These are phyloP conservation scores for Fragaria nilgerrensis DNA, from an alignment of 306 rosid genomes.

Conservation along the genomic window DNA sequence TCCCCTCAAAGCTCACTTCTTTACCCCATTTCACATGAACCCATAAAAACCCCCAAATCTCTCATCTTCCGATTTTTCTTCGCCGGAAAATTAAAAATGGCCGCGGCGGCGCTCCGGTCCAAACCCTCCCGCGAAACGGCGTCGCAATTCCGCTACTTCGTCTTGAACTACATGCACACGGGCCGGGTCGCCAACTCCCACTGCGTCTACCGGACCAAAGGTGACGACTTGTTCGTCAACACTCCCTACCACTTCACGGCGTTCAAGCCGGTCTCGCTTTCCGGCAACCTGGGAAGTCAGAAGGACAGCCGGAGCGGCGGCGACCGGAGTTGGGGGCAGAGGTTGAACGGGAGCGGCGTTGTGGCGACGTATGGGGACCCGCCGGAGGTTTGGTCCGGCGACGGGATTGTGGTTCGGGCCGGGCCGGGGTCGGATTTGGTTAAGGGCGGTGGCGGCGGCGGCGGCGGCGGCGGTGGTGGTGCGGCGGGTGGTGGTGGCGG, in stretches of 20 bases:
- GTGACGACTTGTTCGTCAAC: slow-evolving; percentile 40
- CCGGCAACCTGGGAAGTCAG: slow-evolving; percentile 44
- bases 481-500: slow-evolving; percentile 53
- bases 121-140: slow-evolving; percentile 54
- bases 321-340: slow-evolving; percentile 30
- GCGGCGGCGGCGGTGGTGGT: slow-evolving; percentile 50
- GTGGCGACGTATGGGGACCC: slow-evolving; percentile 70
- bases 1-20: slow-evolving; percentile 13
- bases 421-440: slow-evolving; percentile 12
- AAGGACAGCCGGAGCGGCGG: neutral
- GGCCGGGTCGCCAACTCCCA: slow-evolving; percentile 38
- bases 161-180: slow-evolving; percentile 47
- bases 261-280: slow-evolving; percentile 67
- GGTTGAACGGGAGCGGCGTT: slow-evolving; percentile 20
- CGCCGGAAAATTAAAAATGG: slow-evolving; percentile 31
- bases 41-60: neutral
- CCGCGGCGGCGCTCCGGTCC: slow-evolving; percentile 66
- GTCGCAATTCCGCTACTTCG: slow-evolving; percentile 54
- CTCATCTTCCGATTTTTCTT: neutral
- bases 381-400: slow-evolving; percentile 94
- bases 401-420: slow-evolving; percentile 64
- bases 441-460: slow-evolving; percentile 35
- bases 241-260: slow-evolving; percentile 65
- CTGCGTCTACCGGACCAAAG: slow-evolving; percentile 37
- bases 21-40: slow-evolving; percentile 1